Conservation (phyloP, 129 eudicot species). For the Flaveria ramosissima region DNA sequence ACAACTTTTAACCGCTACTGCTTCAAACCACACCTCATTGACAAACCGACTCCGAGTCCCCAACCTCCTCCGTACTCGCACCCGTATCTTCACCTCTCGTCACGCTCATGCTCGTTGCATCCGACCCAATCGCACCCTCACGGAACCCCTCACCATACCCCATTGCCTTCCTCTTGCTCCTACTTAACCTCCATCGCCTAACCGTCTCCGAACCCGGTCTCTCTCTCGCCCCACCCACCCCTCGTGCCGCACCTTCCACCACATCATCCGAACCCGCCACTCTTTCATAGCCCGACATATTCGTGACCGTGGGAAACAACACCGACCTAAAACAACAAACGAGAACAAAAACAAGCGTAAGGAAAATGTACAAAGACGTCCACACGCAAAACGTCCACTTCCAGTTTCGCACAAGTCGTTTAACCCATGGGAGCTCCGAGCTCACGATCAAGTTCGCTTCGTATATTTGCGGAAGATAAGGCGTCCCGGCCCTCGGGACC, state of each 20-base stretch:
- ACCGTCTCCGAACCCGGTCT: conserved; percentile 42
- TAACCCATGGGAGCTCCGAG: conserved; percentile 76
- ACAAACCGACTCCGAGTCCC: conserved; percentile 68
- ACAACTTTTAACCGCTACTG: background rate
- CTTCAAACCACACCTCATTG: conserved; percentile 23
- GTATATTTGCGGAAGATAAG: conserved; percentile 68
- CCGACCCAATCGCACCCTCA: conserved; percentile 23
- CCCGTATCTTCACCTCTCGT: conserved; percentile 44
- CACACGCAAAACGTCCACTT: conserved; percentile 87
- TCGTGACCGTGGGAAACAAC: conserved; percentile 37
- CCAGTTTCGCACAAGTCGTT: conserved; percentile 64
- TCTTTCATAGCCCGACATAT: background rate
- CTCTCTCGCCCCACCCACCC: conserved; percentile 13
- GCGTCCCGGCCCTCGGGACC: conserved; percentile 63
- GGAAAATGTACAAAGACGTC: conserved; percentile 58
- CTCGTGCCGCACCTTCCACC: conserved; percentile 5
- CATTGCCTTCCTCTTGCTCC: conserved; percentile 69
- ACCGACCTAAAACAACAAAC: conserved; percentile 50
- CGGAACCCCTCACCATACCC: conserved; percentile 30
- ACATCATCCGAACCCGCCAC: background rate
- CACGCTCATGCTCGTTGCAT: conserved; percentile 57
- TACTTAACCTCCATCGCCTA: conserved; percentile 52
- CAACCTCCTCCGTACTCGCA: conserved; percentile 49
- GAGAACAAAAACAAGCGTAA: conserved; percentile 50
- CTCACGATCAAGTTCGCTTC: conserved; percentile 56